Conservation (phyloP, 202 grass and related monocot genomes). For the Setaria italica region DNA sequence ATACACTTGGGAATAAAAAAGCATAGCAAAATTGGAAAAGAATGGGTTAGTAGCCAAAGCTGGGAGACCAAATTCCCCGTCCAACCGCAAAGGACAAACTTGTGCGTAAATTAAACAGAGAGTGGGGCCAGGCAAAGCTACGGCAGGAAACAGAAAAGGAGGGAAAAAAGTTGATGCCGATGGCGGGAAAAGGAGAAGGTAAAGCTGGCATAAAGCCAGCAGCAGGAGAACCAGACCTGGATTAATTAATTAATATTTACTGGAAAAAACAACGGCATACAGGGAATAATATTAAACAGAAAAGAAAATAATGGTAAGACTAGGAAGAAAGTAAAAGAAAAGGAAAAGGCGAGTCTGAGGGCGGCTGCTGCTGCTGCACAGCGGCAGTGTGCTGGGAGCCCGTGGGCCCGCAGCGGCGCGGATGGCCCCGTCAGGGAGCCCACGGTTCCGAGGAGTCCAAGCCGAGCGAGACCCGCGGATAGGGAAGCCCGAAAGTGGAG, state of each 20-base stretch:
- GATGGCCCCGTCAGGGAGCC: conserved; percentile 27
- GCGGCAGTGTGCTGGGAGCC: background rate
- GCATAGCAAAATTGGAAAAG: background rate
- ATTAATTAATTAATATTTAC: conserved; percentile 52
- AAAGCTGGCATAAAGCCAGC: conserved; percentile 59
- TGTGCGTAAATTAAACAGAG: conserved; percentile 52
- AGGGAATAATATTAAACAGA: conserved; percentile 32
- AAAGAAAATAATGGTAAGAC: conserved; percentile 38
- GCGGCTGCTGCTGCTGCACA: background rate
- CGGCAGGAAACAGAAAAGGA: conserved; percentile 34
- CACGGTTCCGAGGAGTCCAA: conserved; percentile 5
- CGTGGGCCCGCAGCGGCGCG: conserved; percentile 1
- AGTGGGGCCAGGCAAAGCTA: conserved; percentile 39
- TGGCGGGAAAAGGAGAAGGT: conserved; percentile 50
- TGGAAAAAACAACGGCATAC: conserved; percentile 36
- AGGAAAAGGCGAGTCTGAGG: conserved; percentile 26
- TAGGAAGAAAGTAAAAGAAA: background rate
- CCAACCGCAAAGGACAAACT: conserved; percentile 75
- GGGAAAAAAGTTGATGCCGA: conserved; percentile 52
- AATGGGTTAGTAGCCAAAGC: conserved; percentile 48
- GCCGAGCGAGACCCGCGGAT: background rate
- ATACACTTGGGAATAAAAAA: conserved; percentile 1
- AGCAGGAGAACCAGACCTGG: conserved; percentile 42
- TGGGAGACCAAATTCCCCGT: conserved; percentile 54
- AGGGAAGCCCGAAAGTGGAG: background rate